Evolutionary conservation across 2,329 filamentous ascomycete species (phyloP).

Genomic region (Colletotrichum truncatum): DNA sequence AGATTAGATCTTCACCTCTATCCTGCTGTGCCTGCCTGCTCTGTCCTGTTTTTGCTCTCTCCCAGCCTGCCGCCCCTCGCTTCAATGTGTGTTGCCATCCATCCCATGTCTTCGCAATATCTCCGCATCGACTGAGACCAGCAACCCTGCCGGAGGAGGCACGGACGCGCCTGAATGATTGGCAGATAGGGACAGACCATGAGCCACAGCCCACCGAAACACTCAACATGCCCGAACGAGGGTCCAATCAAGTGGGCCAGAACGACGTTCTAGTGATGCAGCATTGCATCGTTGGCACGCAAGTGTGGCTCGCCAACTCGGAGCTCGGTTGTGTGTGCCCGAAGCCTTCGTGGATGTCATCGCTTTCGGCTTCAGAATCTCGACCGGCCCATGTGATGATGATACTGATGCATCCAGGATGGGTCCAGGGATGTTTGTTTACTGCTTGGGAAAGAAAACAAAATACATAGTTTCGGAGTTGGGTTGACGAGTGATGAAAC

Average conservation of each 20-base stretch:
- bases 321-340: neutral
- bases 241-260: slow-evolving; percentile 23
- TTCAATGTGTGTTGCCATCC: slow-evolving; percentile 14
- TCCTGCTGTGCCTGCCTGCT: neutral
- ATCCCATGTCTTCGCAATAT: slow-evolving; percentile 8
- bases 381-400: slow-evolving; percentile 15
- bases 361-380: neutral
- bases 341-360: neutral
- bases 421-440: neutral
- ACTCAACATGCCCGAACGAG: neutral
- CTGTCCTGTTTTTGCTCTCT: neutral
- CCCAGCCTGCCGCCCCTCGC: neutral
- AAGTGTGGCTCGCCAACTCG: slow-evolving; percentile 18
- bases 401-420: neutral
- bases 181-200: slow-evolving; percentile 2
- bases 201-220: slow-evolving; percentile 21
- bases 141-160: neutral
- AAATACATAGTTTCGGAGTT: too few relatives aligned
- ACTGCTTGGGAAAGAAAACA: neutral
- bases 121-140: slow-evolving; percentile 8
- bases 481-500: too few relatives aligned
- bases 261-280: slow-evolving; percentile 20
- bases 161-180: slow-evolving; percentile 7
- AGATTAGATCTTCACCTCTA: neutral
- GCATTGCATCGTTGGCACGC: slow-evolving; percentile 28